A percentile compares a stretch with the other conserved stretches of the same genome.
Evolutionary conservation across 2,329 filamentous ascomycete species (phyloP).

Genomic region (Aspergillus brasiliensis): DNA sequence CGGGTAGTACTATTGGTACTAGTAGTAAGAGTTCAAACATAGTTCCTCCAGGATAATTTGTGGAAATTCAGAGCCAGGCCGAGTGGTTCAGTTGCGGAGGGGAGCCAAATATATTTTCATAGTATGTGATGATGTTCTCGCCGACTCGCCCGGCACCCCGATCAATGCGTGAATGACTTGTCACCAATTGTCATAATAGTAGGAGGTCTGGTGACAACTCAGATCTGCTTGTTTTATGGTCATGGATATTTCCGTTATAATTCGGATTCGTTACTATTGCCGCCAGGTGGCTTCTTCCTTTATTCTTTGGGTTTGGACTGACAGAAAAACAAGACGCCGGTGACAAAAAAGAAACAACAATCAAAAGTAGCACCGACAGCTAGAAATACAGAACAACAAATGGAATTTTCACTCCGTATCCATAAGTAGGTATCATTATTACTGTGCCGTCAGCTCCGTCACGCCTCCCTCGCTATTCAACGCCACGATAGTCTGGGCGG

Average conservation of each 20-base stretch:
- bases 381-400: slow-evolving; percentile 27
- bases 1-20: too few species aligned
- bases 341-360: slow-evolving; percentile 6
- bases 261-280: background rate
- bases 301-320: slow-evolving; percentile 1
- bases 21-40: too few species aligned
- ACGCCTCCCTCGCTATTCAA: slow-evolving; percentile 75
- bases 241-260: background rate
- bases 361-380: slow-evolving; percentile 16
- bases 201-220: background rate
- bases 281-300: background rate
- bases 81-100: too few species aligned
- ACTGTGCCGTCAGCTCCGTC: slow-evolving; percentile 65
- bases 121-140: too few species aligned
- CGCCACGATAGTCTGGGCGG: slow-evolving; percentile 72
- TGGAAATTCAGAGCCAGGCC: too few species aligned
- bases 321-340: background rate
- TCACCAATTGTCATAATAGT: background rate
- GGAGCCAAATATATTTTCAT: too few species aligned
- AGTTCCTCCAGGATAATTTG: too few species aligned
- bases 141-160: background rate
- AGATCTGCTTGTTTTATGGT: background rate
- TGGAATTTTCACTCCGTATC: slow-evolving; percentile 12
- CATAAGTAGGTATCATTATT: slow-evolving; percentile 37
- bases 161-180: background rate